A percentile compares a stretch with the other conserved stretches of the same genome.
phyloP scores from a whole-genome alignment of 495 filamentous ascomycete genomes.

The Oidiodendron maius region DNA sequence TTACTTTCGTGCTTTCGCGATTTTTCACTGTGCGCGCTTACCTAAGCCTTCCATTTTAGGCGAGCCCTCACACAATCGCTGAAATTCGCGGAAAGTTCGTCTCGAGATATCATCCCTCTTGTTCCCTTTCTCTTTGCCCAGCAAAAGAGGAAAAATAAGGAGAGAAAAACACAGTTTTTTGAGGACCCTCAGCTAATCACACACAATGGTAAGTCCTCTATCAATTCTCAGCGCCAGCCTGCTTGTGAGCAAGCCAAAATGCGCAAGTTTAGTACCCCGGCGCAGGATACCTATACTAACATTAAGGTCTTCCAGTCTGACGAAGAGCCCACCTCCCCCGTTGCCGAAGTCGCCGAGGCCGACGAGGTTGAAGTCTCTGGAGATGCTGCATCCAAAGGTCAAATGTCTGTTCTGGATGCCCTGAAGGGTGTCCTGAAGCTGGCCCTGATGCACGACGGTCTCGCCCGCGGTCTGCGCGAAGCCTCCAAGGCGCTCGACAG shows the following conservation, averaged over 20 bases:
- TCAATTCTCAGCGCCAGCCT: neutral
- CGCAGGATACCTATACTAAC: no score
- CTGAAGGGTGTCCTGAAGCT: conserved; percentile 97
- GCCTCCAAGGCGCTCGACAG: conserved; percentile 96
- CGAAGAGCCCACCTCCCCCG: conserved; percentile 61
- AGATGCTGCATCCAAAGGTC: conserved; percentile 74
- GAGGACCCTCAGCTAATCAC: neutral
- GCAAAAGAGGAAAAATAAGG: neutral
- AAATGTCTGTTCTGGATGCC: conserved; percentile 97
- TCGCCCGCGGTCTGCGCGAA: conserved; percentile 95
- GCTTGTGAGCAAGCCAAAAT: neutral
- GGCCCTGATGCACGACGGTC: conserved; percentile 98
- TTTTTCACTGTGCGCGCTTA: conserved; percentile 1
- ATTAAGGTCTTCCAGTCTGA: conserved; percentile 41
- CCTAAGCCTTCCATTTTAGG: neutral
- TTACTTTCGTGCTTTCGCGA: neutral
- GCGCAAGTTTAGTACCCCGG: neutral
- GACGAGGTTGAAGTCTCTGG: conserved; percentile 90
- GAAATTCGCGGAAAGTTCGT: neutral
- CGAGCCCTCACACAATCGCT: neutral
- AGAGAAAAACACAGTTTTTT: neutral
- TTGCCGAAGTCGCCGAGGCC: conserved; percentile 57
- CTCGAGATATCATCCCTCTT: neutral
- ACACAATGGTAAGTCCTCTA: neutral
- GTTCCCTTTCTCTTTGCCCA: neutral